Percentiles rank a stretch among this genome's conserved stretches.
Evolutionary conservation across 805 yeast genomes (phyloP).

Genomic region (Wickerhamomyces canadensis): DNA sequence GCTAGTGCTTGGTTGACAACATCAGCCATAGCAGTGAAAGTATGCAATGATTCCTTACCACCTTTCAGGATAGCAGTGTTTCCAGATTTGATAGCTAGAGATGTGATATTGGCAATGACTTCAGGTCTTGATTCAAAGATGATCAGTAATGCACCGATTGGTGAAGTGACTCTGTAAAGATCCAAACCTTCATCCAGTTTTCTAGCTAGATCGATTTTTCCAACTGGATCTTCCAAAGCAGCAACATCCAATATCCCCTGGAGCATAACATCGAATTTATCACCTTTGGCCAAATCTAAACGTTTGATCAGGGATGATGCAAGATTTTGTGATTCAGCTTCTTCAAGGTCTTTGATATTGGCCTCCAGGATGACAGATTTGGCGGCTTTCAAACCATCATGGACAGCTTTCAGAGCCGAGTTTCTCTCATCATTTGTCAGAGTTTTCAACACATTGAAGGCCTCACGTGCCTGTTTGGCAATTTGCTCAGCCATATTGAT

Average conservation of each 20-base stretch:
- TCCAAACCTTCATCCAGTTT: constrained; percentile 87
- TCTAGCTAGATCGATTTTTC: constrained; percentile 77
- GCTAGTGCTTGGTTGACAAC: constrained; percentile 58
- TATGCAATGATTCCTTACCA: constrained; percentile 86
- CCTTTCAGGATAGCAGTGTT: constrained; percentile 96
- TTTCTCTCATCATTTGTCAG: constrained; percentile 70
- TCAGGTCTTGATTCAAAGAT: constrained; percentile 97
- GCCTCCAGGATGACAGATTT: constrained; percentile 66
- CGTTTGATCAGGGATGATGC: constrained; percentile 75
- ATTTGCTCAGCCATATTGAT: constrained; percentile 68
- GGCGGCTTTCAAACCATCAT: constrained; percentile 55
- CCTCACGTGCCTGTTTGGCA: constrained; percentile 75
- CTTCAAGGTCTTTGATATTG: constrained; percentile 67
- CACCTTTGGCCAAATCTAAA: constrained; percentile 74
- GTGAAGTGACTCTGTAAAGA: constrained; percentile 79
- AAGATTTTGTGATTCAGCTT: constrained; percentile 56
- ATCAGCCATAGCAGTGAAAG: constrained; percentile 76
- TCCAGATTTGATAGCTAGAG: constrained; percentile 93
- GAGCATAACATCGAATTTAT: constrained; percentile 88
- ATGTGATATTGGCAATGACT: constrained; percentile 95
- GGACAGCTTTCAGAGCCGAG: constrained; percentile 63
- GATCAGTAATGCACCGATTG: constrained; percentile 88
- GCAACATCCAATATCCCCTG: constrained; percentile 94
- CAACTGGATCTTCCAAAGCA: constrained; percentile 83
- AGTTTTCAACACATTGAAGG: constrained; percentile 80